Percentiles rank a stretch among this genome's conserved stretches.
These are phyloP conservation scores for Candida jianshihensis DNA, from an alignment of 805 yeast species.

Conservation along the genomic window DNA sequence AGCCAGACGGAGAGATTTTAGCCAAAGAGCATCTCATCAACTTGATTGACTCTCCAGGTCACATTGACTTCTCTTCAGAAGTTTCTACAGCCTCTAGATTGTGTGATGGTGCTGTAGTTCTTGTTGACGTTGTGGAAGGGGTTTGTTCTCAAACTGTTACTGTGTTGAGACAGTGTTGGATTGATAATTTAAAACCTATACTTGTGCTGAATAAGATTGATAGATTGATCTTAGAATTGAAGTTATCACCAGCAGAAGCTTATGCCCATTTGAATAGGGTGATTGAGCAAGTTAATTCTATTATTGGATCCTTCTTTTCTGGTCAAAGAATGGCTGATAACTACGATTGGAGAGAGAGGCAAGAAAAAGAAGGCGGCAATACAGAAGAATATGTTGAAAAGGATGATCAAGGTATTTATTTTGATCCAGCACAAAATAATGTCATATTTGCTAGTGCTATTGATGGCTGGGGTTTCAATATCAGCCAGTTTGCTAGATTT, in stretches of 20 bases:
- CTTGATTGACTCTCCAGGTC: conserved; percentile 98
- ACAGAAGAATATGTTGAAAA: conserved; percentile 60
- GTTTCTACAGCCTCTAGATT: conserved; percentile 93
- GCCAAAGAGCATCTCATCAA: conserved; percentile 80
- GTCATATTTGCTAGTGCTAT: conserved; percentile 87
- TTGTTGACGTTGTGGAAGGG: conserved; percentile 97
- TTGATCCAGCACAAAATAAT: conserved; percentile 80
- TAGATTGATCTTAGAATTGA: conserved; percentile 73
- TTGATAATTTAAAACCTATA: conserved; percentile 81
- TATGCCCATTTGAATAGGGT: conserved; percentile 70
- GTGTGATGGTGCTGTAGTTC: conserved; percentile 93
- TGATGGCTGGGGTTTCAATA: conserved; percentile 97
- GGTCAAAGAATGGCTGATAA: conserved; percentile 93
- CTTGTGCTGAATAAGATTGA: conserved; percentile 90
- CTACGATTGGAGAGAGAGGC: conserved; percentile 61
- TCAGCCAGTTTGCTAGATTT: conserved; percentile 81
- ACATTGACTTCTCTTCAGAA: conserved; percentile 92
- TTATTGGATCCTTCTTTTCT: conserved; percentile 85
- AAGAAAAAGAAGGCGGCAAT: conserved; percentile 33
- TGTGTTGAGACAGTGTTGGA: conserved; percentile 93
- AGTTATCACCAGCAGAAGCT: conserved; percentile 78
- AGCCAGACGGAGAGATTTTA: conserved; percentile 30
- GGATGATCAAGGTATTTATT: conserved; percentile 77
- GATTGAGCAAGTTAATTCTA: conserved; percentile 91
- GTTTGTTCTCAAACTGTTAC: conserved; percentile 96